These are phyloP conservation scores for Candida tropicalis DNA, from an alignment of 1,139 yeast genomes.

Conservation along the genomic window DNA sequence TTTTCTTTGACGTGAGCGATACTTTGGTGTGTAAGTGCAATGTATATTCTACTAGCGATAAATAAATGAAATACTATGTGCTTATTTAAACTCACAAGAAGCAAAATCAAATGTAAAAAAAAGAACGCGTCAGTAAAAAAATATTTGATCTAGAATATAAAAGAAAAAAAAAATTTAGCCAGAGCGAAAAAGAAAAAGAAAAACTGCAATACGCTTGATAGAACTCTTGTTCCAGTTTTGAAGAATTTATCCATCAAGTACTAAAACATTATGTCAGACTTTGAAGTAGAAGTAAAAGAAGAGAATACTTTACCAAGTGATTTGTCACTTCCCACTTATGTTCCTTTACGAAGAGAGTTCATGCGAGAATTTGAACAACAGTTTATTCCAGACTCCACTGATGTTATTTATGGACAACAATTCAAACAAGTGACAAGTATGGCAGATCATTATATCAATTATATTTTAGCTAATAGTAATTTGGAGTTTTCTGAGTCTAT, in stretches of 20 bases:
- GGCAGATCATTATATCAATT: conserved; percentile 14
- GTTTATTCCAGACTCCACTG: conserved; percentile 7
- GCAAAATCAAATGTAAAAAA: too few relatives aligned
- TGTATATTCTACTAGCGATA: too few relatives aligned
- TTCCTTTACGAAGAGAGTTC: conserved; percentile 13
- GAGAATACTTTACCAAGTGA: conserved; percentile 6
- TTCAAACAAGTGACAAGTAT: conserved; percentile 5
- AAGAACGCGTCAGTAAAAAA: too few relatives aligned
- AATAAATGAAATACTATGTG: too few relatives aligned
- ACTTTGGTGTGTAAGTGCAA: too few relatives aligned
- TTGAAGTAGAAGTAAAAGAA: neutral
- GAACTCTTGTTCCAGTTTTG: too few relatives aligned
- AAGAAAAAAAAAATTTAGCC: neutral
- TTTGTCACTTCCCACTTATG: conserved; percentile 15
- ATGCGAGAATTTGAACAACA: conserved; percentile 13
- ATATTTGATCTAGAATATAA: neutral
- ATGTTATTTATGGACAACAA: conserved; percentile 10
- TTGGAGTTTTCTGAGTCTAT: conserved; percentile 13
- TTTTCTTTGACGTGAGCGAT: too few relatives aligned
- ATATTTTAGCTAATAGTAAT: conserved; percentile 12
- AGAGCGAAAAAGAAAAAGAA: neutral
- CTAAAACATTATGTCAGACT: neutral
- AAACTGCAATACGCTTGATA: too few relatives aligned
- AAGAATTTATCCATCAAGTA: too few relatives aligned
- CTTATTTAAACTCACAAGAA: too few relatives aligned